Conservation (phyloP, 2,329 filamentous ascomycete genomes). For the Teratosphaeria destructans region DNA sequence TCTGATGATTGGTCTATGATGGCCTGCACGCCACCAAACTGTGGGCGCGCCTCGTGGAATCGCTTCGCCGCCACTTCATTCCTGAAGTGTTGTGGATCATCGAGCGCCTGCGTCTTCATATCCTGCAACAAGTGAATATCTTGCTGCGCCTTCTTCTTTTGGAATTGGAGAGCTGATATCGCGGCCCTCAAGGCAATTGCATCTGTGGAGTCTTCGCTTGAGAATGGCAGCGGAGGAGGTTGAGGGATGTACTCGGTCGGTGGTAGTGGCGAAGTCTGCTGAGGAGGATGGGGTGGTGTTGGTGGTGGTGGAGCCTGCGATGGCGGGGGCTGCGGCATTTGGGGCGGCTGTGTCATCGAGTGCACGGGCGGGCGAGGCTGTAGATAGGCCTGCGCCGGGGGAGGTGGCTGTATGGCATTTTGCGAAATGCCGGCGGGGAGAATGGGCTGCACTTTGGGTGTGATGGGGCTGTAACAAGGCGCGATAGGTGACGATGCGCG, state of each 20-base stretch:
- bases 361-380: background rate
- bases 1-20: conserved; percentile 25
- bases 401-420: background rate
- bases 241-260: conserved; percentile 29
- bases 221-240: conserved; percentile 36
- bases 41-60: conserved; percentile 23
- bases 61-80: conserved; percentile 56
- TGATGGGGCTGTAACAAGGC: conserved; percentile 24
- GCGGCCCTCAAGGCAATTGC: conserved; percentile 77
- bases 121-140: conserved; percentile 63
- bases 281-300: background rate
- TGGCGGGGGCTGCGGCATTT: background rate
- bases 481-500: conserved; percentile 6
- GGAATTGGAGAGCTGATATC: conserved; percentile 77
- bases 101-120: conserved; percentile 60
- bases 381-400: background rate
- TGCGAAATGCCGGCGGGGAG: conserved; percentile 12
- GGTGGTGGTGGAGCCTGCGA: background rate
- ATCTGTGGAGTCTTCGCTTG: conserved; percentile 59
- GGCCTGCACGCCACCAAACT: conserved; percentile 23
- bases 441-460: conserved; percentile 22
- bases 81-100: conserved; percentile 61
- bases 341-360: background rate
- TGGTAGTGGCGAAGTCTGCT: conserved; percentile 6
- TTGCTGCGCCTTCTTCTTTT: conserved; percentile 63